Conservation (phyloP, 2,329 filamentous ascomycete species). For the Teratosphaeria nubilosa region DNA sequence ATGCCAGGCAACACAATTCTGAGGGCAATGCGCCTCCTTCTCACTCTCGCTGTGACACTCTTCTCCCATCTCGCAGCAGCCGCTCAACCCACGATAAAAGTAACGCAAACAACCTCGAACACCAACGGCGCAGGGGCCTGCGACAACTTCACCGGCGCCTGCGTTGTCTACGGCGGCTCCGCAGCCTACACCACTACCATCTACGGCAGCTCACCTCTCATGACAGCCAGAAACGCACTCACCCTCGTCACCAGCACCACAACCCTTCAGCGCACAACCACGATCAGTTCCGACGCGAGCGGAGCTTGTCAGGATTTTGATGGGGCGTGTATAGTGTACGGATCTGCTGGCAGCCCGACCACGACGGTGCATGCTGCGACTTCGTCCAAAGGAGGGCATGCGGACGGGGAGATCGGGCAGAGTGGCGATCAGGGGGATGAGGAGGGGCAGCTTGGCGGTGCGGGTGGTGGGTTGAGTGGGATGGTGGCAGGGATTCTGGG, state of each 20-base stretch:
- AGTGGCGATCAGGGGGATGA: background rate
- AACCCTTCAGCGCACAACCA: constrained; percentile 1
- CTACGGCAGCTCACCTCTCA: background rate
- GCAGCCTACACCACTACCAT: constrained; percentile 6
- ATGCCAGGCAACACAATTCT: background rate
- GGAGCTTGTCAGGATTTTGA: constrained; percentile 4
- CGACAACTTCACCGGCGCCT: constrained; percentile 8
- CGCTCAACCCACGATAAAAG: constrained; percentile 1
- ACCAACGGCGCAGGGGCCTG: constrained; percentile 1
- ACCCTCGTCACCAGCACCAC: background rate
- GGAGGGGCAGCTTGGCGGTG: background rate
- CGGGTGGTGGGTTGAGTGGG: background rate
- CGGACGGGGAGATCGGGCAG: constrained; percentile 1
- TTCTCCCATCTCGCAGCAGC: background rate
- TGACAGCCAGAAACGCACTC: background rate
- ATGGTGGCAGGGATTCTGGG: background rate
- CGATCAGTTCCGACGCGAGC: background rate
- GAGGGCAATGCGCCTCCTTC: background rate
- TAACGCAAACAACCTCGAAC: constrained; percentile 2
- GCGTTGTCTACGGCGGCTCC: constrained; percentile 5
- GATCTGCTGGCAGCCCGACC: background rate
- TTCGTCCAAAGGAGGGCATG: background rate
- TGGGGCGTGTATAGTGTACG: constrained; percentile 4
- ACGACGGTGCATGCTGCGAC: constrained; percentile 2
- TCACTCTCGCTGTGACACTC: background rate